phyloP scores from a whole-genome alignment of 768 basidiomycete genomes.

The Leucogyrophana mollusca region DNA sequence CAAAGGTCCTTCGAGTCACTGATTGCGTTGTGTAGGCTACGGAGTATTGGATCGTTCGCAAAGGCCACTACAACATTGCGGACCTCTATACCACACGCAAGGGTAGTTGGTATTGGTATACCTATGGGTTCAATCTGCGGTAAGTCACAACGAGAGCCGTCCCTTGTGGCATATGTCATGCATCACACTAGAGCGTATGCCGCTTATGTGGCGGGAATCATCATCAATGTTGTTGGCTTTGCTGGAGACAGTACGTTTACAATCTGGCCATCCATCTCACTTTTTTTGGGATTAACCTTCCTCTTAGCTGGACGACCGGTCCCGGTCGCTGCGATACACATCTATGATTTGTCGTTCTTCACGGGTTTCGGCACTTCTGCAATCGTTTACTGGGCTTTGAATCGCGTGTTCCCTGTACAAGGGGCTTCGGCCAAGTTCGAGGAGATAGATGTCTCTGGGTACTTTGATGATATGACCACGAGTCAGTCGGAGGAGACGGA shows the following conservation, averaged over 20 bases:
- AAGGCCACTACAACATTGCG: conserved; percentile 59
- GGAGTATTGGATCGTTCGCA: conserved; percentile 69
- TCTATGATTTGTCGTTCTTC: conserved; percentile 76
- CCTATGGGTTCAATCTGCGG: conserved; percentile 66
- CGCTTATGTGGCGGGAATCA: conserved; percentile 65
- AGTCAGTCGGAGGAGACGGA: neutral
- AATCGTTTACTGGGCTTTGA: conserved; percentile 55
- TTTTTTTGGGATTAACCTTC: neutral
- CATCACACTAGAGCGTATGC: conserved; percentile 45
- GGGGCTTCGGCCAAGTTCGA: conserved; percentile 45
- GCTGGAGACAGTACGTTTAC: conserved; percentile 59
- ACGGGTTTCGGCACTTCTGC: conserved; percentile 69
- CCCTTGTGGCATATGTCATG: neutral
- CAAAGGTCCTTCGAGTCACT: neutral
- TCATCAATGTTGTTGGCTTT: conserved; percentile 78
- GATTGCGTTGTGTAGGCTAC: conserved; percentile 44
- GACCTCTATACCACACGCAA: conserved; percentile 59
- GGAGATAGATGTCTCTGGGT: conserved; percentile 48
- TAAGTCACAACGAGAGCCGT: conserved; percentile 20
- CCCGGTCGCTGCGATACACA: conserved; percentile 62
- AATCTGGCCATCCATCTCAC: neutral
- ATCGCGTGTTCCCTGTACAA: conserved; percentile 52
- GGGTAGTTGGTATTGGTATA: conserved; percentile 71
- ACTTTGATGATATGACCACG: conserved; percentile 1
- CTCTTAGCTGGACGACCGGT: conserved; percentile 50